These are phyloP conservation scores for Ceratocystis huliohia DNA, from an alignment of 2,329 filamentous ascomycete genomes.

Conservation along the genomic window DNA sequence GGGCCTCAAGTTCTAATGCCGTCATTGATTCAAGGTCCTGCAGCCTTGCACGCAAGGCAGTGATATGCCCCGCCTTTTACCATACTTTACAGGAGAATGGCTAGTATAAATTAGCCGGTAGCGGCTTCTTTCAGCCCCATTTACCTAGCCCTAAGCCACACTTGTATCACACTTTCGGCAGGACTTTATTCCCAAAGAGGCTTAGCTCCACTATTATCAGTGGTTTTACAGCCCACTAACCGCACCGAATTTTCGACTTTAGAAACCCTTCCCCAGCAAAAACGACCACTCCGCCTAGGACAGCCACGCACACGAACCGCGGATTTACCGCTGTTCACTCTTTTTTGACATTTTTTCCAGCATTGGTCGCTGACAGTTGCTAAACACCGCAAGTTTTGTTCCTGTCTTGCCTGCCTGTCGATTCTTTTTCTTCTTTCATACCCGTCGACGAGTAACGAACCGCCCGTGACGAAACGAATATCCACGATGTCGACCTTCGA, in stretches of 20 bases:
- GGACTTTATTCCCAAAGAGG: slow-evolving; percentile 1
- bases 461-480: slow-evolving; percentile 29
- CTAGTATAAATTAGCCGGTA: not conserved
- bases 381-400: slow-evolving; percentile 20
- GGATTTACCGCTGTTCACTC: slow-evolving; percentile 17
- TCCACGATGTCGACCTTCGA: slow-evolving; percentile 56
- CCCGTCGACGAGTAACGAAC: slow-evolving; percentile 26
- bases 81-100: not conserved
- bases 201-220: slow-evolving; percentile 8
- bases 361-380: slow-evolving; percentile 13
- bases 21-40: not conserved
- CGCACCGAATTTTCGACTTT: slow-evolving; percentile 14
- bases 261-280: slow-evolving; percentile 17
- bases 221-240: slow-evolving; percentile 11
- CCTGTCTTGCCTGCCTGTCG: slow-evolving; percentile 22
- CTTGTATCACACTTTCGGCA: slow-evolving; percentile 14
- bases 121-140: slow-evolving; percentile 7
- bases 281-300: slow-evolving; percentile 9
- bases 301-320: slow-evolving; percentile 20
- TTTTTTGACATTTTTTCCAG: slow-evolving; percentile 19
- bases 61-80: not conserved
- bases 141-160: slow-evolving; percentile 18
- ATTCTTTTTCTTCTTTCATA: slow-evolving; percentile 26
- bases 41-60: slow-evolving; percentile 7
- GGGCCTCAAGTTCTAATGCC: slow-evolving; percentile 5